These are phyloP conservation scores for Podila epigama DNA, from an alignment of 192 early-diverging fungal genomes.

Conservation along the genomic window DNA sequence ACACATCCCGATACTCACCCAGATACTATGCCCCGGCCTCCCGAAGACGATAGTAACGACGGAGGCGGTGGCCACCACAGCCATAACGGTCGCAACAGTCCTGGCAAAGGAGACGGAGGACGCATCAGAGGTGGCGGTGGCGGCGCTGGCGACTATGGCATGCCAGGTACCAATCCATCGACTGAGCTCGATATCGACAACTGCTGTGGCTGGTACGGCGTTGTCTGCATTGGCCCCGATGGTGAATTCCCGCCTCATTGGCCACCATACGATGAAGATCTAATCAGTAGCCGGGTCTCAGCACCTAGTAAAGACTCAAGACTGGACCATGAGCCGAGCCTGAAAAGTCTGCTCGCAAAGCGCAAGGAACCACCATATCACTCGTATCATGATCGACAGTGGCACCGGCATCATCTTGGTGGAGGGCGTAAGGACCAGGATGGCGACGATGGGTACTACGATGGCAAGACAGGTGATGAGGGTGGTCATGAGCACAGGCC, in stretches of 20 bases:
- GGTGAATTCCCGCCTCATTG: slow-evolving; percentile 24
- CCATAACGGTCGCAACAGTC: too few relatives aligned
- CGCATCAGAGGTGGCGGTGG: too few relatives aligned
- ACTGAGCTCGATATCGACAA: slow-evolving; percentile 12
- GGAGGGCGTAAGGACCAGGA: background rate
- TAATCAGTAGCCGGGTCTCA: slow-evolving; percentile 11
- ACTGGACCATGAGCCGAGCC: too few relatives aligned
- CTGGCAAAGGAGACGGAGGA: too few relatives aligned
- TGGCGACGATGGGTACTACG: background rate
- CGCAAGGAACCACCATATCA: background rate
- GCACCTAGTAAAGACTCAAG: too few relatives aligned
- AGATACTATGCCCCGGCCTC: background rate
- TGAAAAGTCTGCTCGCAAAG: background rate
- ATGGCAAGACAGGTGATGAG: background rate
- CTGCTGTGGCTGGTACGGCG: slow-evolving; percentile 35
- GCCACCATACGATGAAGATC: slow-evolving; percentile 29
- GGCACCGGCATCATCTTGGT: background rate
- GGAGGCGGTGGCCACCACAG: background rate
- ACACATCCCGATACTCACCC: background rate
- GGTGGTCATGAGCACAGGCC: background rate
- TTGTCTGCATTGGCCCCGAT: slow-evolving; percentile 42
- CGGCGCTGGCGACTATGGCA: background rate
- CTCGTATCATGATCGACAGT: background rate
- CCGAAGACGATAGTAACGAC: background rate
- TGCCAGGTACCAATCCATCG: background rate